Percentiles rank a stretch among this genome's conserved stretches.
phyloP scores from a whole-genome alignment of 495 filamentous ascomycete species.

The Parathielavia appendiculata region DNA sequence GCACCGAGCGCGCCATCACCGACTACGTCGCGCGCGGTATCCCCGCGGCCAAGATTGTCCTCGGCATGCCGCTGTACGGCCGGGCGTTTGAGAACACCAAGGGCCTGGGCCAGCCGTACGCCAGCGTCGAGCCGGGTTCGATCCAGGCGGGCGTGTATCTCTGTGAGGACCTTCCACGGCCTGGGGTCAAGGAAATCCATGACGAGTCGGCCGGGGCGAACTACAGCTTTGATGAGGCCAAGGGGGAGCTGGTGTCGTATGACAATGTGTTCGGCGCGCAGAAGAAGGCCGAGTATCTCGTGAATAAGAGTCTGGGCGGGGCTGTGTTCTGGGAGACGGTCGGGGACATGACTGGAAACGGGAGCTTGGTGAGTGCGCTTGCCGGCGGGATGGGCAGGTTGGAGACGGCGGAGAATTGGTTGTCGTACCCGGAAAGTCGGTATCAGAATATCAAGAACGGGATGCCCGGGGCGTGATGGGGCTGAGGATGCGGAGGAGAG shows the following conservation, averaged over 20 bases:
- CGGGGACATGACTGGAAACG: constrained; percentile 57
- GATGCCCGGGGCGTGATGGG: constrained; percentile 27
- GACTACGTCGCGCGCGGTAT: constrained; percentile 65
- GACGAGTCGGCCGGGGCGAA: constrained; percentile 54
- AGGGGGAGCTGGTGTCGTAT: constrained; percentile 66
- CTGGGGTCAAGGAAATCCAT: constrained; percentile 43
- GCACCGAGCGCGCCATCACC: constrained; percentile 58
- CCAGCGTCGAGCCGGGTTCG: constrained; percentile 57
- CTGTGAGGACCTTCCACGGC: constrained; percentile 57
- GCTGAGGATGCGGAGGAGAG: neutral
- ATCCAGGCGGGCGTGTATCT: constrained; percentile 80
- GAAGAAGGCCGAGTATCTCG: constrained; percentile 63
- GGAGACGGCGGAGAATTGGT: constrained; percentile 56
- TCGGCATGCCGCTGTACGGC: constrained; percentile 85
- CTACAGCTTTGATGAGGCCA: constrained; percentile 61
- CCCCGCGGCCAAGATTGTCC: constrained; percentile 60
- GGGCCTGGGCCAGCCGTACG: constrained; percentile 64
- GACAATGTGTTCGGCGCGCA: constrained; percentile 58
- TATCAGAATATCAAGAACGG: constrained; percentile 63
- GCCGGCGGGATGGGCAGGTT: constrained; percentile 48
- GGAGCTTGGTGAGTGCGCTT: constrained; percentile 60
- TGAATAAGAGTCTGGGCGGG: constrained; percentile 60
- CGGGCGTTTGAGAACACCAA: constrained; percentile 67
- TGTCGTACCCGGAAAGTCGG: constrained; percentile 62
- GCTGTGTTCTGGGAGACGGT: constrained; percentile 90